phyloP scores from a whole-genome alignment of 2,329 filamentous ascomycete genomes.

The Microsporum ferrugineum region DNA sequence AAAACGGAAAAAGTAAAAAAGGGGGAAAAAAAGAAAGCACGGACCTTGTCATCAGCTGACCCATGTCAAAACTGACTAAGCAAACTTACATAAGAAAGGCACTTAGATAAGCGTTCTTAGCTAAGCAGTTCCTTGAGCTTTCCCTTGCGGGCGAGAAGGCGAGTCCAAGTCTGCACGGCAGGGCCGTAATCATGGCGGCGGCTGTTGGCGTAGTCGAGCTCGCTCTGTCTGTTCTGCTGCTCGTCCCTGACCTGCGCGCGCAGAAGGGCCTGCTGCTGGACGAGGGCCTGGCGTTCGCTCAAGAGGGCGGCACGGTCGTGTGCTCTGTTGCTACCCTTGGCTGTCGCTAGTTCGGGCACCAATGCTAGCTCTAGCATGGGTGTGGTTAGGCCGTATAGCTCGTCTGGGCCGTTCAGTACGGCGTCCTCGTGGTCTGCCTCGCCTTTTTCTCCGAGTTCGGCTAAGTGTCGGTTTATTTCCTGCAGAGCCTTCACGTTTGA shows the following conservation, averaged over 20 bases:
- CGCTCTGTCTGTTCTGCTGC: constrained; percentile 26
- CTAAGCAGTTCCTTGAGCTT: constrained; percentile 36
- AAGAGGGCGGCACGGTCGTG: constrained; percentile 24
- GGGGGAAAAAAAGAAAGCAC: not conserved
- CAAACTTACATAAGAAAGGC: not conserved
- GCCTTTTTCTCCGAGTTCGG: constrained; percentile 11
- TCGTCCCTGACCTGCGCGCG: constrained; percentile 31
- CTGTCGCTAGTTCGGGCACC: constrained; percentile 18
- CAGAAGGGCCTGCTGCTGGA: constrained; percentile 23
- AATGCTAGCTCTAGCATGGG: constrained; percentile 25
- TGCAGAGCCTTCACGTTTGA: constrained; percentile 37
- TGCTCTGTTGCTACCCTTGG: constrained; percentile 17
- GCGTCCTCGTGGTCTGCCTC: constrained; percentile 12
- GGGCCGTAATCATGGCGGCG: constrained; percentile 54
- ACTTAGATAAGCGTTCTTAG: not conserved
- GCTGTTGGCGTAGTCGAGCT: constrained; percentile 33
- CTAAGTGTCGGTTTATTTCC: constrained; percentile 23
- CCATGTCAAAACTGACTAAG: not conserved
- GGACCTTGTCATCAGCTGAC: not conserved
- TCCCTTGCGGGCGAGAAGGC: constrained; percentile 55
- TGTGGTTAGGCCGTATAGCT: constrained; percentile 26
- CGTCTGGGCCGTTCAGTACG: constrained; percentile 26
- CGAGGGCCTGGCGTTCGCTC: constrained; percentile 20
- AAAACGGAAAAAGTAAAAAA: not conserved
- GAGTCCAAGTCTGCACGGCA: constrained; percentile 57